phyloP scores from a whole-genome alignment of 331 rosid genomes.

The Phaseolus coccineus region DNA sequence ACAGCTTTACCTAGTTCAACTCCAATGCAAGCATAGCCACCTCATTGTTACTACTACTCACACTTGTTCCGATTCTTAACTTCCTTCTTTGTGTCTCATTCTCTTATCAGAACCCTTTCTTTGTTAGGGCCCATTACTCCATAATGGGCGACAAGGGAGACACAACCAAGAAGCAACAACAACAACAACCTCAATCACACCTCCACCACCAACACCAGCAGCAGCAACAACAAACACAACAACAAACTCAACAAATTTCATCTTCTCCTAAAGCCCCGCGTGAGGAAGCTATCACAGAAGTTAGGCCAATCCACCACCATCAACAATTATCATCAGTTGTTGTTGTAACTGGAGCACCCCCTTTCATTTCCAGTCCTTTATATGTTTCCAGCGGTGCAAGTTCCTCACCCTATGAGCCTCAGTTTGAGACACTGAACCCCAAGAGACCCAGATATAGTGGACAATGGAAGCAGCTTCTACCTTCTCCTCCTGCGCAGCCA shows the following conservation, averaged over 20 bases:
- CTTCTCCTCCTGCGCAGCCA: conserved; percentile 68
- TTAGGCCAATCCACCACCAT: conserved; percentile 52
- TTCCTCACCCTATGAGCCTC: conserved; percentile 62
- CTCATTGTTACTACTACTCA: background rate
- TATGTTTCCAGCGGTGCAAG: conserved; percentile 64
- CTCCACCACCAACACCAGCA: conserved; percentile 44
- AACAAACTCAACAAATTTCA: conserved; percentile 56
- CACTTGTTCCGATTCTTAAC: conserved; percentile 38
- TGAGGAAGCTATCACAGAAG: conserved; percentile 58
- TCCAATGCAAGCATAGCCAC: conserved; percentile 33
- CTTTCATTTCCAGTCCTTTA: conserved; percentile 61
- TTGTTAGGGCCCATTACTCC: conserved; percentile 54
- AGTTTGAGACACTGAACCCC: conserved; percentile 67
- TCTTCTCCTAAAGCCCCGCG: conserved; percentile 63
- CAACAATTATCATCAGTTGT: conserved; percentile 46
- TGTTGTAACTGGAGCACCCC: conserved; percentile 50
- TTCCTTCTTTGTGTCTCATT: conserved; percentile 46
- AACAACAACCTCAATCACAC: conserved; percentile 41
- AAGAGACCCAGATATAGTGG: conserved; percentile 79
- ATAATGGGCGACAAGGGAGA: conserved; percentile 81
- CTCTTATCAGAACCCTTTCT: background rate
- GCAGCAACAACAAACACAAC: conserved; percentile 38
- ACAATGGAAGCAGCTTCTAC: conserved; percentile 89
- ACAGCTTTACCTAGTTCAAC: conserved; percentile 48
- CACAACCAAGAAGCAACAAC: conserved; percentile 59